Base-by-base conservation (phyloP, 2,329 filamentous ascomycete genomes). In the Dactylonectria estremocensis region DNA sequence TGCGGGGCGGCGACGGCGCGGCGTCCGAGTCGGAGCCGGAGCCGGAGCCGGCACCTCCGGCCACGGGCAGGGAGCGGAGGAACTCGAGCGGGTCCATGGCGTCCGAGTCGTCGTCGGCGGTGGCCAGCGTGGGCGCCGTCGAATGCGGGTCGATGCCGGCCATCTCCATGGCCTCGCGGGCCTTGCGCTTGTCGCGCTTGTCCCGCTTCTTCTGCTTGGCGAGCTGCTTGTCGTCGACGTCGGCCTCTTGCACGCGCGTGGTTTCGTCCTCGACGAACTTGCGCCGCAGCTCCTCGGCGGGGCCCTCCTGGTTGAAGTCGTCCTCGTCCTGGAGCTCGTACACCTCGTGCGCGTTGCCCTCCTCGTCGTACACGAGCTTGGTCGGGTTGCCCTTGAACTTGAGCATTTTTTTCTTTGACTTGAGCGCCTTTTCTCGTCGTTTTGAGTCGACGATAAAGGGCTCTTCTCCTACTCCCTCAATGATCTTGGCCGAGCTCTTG, bases 381-480 rank as follows among this genome's bases (percentile, higher is more conserved):
- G 89, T 91, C 13, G 94, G 93, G 78, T 92, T 93, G 77, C 94
- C 93, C 85, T 95, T 97, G 85, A 94, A 93, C 79, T 97, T 96
- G 77, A 94, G 88, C 72, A 98, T 89, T 81, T 97, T 93, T 87
- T 97, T 97, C 87, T 98, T 98, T 20, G 93, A 97, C 77, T 92
- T 92, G 72, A 98, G 89, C n/a, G 97, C 88, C 84, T 98, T 98
- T 83, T 97, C 95, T 73, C 95, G 92, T 24, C 96, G 94, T 81
- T 98, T 97, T 13, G 95, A 97, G 83, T 99, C 96, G 69, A 99
- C 90, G 20, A 97, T 84, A 50, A 97, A 86, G 2, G 93, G 89
- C 31, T 93, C 89, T 55, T 92, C 90, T 69, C 91, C 91, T 13
- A 92, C 86, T 1, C 92, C 87, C 45, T 88, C 82, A 55, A 98